Conservation (phyloP, 805 yeast genomes). For the Myxozyma monticola region DNA sequence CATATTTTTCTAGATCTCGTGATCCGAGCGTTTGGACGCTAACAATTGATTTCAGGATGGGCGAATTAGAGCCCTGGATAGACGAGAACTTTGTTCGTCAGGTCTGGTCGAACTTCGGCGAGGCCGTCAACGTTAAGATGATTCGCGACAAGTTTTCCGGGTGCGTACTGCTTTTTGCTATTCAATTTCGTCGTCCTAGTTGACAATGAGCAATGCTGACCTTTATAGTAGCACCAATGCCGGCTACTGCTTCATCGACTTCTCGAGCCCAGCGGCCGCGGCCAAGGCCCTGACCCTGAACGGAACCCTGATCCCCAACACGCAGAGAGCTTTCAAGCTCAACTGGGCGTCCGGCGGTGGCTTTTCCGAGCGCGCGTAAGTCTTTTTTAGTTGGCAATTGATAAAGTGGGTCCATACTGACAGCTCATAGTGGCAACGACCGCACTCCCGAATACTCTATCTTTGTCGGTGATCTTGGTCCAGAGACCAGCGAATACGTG, state of each 20-base stretch:
- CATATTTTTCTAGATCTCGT: background rate
- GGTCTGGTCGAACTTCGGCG: slow-evolving; percentile 74
- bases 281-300: slow-evolving; percentile 60
- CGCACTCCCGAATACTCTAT: slow-evolving; percentile 58
- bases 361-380: slow-evolving; percentile 32
- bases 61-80: slow-evolving; percentile 84
- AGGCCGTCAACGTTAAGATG: slow-evolving; percentile 62
- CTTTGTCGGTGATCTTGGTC: slow-evolving; percentile 82
- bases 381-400: background rate
- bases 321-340: slow-evolving; percentile 59
- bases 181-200: background rate
- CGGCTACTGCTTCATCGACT: slow-evolving; percentile 83
- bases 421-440: slow-evolving; percentile 32
- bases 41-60: slow-evolving; percentile 50
- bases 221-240: slow-evolving; percentile 44
- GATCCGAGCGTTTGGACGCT: background rate
- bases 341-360: slow-evolving; percentile 76
- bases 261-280: slow-evolving; percentile 60
- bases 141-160: slow-evolving; percentile 63
- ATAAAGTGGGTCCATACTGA: background rate
- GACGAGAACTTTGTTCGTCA: slow-evolving; percentile 65
- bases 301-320: slow-evolving; percentile 68
- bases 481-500: slow-evolving; percentile 66
- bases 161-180: slow-evolving; percentile 8
- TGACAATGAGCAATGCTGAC: background rate